Percentiles rank a stretch among this genome's conserved stretches.
phyloP scores from a whole-genome alignment of 495 filamentous ascomycete genomes.

The Aspergillus heteromorphus region DNA sequence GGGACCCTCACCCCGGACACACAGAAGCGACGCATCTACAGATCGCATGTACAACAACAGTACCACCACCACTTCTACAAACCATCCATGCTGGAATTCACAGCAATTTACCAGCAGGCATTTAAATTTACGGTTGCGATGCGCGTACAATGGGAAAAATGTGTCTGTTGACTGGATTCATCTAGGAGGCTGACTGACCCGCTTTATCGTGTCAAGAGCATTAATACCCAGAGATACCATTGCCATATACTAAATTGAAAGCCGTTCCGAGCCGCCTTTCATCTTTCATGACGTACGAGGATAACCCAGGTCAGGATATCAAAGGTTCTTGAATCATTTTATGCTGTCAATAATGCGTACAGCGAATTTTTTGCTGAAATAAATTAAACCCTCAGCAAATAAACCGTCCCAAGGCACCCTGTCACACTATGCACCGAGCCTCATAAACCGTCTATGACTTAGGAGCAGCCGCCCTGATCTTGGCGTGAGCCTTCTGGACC shows the following conservation, averaged over 20 bases:
- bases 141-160: not conserved
- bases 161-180: slow-evolving; percentile 12
- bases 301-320: slow-evolving; percentile 37
- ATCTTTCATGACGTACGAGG: slow-evolving; percentile 26
- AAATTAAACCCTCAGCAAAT: slow-evolving; percentile 38
- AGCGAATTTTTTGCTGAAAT: slow-evolving; percentile 40
- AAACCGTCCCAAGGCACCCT: slow-evolving; percentile 44
- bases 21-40: slow-evolving; percentile 22
- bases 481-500: slow-evolving; percentile 86
- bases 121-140: not conserved
- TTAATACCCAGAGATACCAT: slow-evolving; percentile 1
- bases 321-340: slow-evolving; percentile 46
- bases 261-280: not conserved
- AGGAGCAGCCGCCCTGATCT: slow-evolving; percentile 57
- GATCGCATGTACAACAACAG: slow-evolving; percentile 19
- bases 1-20: slow-evolving; percentile 31
- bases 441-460: slow-evolving; percentile 48
- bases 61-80: slow-evolving; percentile 3
- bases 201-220: slow-evolving; percentile 12
- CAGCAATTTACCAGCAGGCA: not conserved
- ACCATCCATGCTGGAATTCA: not conserved
- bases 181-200: slow-evolving; percentile 19
- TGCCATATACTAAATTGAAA: not conserved
- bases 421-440: slow-evolving; percentile 47
- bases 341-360: slow-evolving; percentile 47